Base-by-base conservation (phyloP, 2,329 filamentous ascomycete genomes). In the Neofusicoccum umdonicola region DNA sequence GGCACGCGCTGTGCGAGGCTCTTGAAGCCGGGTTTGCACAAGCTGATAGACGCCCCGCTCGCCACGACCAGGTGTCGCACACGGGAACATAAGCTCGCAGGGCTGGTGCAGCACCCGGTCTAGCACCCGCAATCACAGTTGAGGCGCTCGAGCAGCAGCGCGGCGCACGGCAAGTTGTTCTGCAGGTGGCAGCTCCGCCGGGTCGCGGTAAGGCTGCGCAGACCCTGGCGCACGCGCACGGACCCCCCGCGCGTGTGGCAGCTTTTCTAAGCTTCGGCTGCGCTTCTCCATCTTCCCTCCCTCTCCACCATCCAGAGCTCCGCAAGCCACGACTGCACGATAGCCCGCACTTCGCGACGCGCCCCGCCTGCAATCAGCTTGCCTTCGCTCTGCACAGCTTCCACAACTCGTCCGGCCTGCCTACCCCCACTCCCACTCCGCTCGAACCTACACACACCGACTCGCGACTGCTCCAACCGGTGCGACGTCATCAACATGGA, bases 401-500 rank as follows among this genome's bases (percentile, higher is more conserved):
- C 34, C 17, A 39, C 42, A 31, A 6, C 39, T 31, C 6, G 4
- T 31, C 31, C 17, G 2, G 2, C 8, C 22, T 13, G 4, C 15
- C 5, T n/a, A n/a, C 31, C 13, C 56, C 22, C 35, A 9, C 37
- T 11, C 47, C 19, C 13, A 12, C 35, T 8, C 17, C 47, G 12
- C 15, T 35, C 11, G 31, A 19, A 17, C 11, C 17, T 27, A 47
- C 27, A 47, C 56, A 47, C 56, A 35, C 11, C 41, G n/a, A 19
- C 44, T 44, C 41, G 41, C 56, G 41, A 35, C 56, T 60, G 56
- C 41, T 15, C 31, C 31, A 15, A 45, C 31, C 56, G 41, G 15
- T 34, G 41, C 56, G 56, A 60, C 56, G 56, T 60, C 56, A 60
- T 51, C 22, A 39, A 37, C 58, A 62, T 62, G 58, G 58, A 62